Evolutionary conservation across 139 green algal species (phyloP).

Genomic region (Chlorella ohadii): DNA sequence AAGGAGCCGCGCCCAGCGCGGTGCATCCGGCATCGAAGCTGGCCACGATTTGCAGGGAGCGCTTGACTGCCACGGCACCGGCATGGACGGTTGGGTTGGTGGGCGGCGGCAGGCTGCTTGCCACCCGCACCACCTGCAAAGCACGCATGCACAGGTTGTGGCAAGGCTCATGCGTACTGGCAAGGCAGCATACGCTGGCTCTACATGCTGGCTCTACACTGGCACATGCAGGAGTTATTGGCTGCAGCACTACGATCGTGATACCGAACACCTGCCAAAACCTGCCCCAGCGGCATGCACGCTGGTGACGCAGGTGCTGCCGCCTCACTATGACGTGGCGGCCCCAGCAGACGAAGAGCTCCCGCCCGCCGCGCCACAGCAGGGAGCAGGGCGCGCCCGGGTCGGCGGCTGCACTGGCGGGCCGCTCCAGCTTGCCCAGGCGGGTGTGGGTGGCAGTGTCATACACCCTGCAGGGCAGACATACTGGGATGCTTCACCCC

Average conservation of each 20-base stretch:
- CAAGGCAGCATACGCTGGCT: too few relatives aligned
- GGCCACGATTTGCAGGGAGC: slow-evolving; percentile 53
- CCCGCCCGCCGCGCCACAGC: slow-evolving; percentile 68
- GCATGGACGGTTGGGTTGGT: too few relatives aligned
- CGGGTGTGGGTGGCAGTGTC: slow-evolving; percentile 65
- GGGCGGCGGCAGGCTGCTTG: not conserved
- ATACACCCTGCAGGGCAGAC: slow-evolving; percentile 75
- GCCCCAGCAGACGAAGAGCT: slow-evolving; percentile 80
- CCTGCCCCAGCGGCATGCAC: too few relatives aligned
- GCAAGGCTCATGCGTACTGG: too few relatives aligned
- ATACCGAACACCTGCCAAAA: too few relatives aligned
- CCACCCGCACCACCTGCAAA: slow-evolving; percentile 6
- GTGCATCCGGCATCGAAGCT: slow-evolving; percentile 41
- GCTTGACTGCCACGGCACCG: too few relatives aligned
- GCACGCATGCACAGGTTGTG: slow-evolving; percentile 41
- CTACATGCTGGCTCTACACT: too few relatives aligned
- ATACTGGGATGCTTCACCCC: too few relatives aligned
- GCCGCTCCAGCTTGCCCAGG: slow-evolving; percentile 40
- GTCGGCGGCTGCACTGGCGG: not conserved
- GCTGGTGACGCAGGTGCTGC: too few relatives aligned
- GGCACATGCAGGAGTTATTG: too few relatives aligned
- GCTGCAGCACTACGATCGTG: too few relatives aligned
- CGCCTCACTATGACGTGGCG: slow-evolving; percentile 73
- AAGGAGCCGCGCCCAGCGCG: slow-evolving; percentile 72
- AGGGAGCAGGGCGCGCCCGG: slow-evolving; percentile 42